Base-by-base conservation (phyloP, 805 yeast genomes). In the Wickerhamiella brachini region DNA sequence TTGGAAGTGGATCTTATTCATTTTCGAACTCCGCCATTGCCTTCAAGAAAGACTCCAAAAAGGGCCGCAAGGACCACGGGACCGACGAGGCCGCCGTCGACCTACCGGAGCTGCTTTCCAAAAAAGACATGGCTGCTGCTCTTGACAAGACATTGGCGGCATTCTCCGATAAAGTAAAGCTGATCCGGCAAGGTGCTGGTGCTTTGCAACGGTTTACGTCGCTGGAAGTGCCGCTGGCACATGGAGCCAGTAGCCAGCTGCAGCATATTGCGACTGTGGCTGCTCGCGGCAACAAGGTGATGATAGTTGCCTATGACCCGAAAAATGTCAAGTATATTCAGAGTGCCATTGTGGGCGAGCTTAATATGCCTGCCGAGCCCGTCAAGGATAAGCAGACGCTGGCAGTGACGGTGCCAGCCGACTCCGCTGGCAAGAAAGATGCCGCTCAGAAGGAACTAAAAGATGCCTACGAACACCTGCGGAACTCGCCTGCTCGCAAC, bases 301-400 rank as follows among this genome's bases (percentile, higher is more conserved):
- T 86, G 49, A 67, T 77, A 31, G 77, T 90, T n/a, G 87, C 95
- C 0, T 90, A 83, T 65, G 96, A 90, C 61, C 95, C 95, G 6
- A 74, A 73, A 49, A 75, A 85, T 57, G 74, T 79, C 41, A 83
- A 85, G 58, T 73, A 76, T 54, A 76, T 90, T 26, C 74, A 83
- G 26, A 80, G 87, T 49, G 74, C 89, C 0, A 79, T 90, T 18
- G 65, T 86, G 53, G 82, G 77, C 1, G 72, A 77, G 9, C 68
- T 85, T 62, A 84, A 85, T 60, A 66, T 90, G 72, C 86, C 81
- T 53, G 95, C 97, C 1, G 89, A 83, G 62, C 72, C 71, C 21
- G 89, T 86, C 53, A 70, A 77, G 50, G 84, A 83, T 62, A 79
- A 81, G 34, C 94, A 83, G 65, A 73, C 81, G 31, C 70, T 90